phyloP scores from a whole-genome alignment of 1,139 yeast genomes.

The Blastobotrys capitulatus region DNA sequence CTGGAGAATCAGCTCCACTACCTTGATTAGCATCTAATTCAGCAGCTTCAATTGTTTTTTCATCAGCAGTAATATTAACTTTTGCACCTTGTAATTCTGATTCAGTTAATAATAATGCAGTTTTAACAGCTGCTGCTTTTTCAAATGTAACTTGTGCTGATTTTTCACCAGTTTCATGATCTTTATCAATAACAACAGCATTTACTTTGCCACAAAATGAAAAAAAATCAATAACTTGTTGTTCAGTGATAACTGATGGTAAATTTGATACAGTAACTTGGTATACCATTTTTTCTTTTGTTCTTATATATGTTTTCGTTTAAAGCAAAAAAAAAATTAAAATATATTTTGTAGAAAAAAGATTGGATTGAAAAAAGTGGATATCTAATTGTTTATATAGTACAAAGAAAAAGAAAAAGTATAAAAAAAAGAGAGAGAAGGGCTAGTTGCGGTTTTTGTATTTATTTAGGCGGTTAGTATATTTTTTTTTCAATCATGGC shows the following conservation, averaged over 20 bases:
- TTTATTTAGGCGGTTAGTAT: too few species aligned
- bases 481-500: too few species aligned
- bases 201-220: constrained; percentile 71
- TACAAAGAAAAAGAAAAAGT: too few species aligned
- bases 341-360: too few species aligned
- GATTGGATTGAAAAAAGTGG: too few species aligned
- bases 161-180: too few species aligned
- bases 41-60: constrained; percentile 29
- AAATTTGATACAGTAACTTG: constrained; percentile 50
- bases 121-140: constrained; percentile 56
- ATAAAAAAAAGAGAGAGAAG: too few species aligned
- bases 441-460: too few species aligned
- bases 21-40: constrained; percentile 25
- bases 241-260: constrained; percentile 48
- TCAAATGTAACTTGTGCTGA: constrained; percentile 48
- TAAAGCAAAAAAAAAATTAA: not conserved
- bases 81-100: constrained; percentile 62
- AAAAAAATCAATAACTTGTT: constrained; percentile 62
- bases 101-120: constrained; percentile 69
- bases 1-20: constrained; percentile 17
- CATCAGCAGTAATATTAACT: constrained; percentile 44
- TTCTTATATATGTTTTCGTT: not conserved
- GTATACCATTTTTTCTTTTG: constrained; percentile 9
- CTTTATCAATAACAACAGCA: constrained; percentile 36
- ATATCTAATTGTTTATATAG: too few species aligned